Base-by-base conservation (phyloP, 73 alveolate genomes). In the Paramecium bursaria region DNA sequence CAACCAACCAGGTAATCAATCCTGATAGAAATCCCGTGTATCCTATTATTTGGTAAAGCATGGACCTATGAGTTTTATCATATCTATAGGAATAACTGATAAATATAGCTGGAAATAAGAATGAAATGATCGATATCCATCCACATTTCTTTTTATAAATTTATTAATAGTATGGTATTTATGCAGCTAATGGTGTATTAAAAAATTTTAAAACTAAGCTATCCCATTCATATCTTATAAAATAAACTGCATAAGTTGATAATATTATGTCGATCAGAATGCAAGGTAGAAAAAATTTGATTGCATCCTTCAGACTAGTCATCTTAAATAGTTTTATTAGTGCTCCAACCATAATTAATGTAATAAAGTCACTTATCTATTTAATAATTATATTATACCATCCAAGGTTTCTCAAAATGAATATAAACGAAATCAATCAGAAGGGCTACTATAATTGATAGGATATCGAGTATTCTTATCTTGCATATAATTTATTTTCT, bases 131-230 rank as follows among this genome's bases (percentile, higher is more conserved):
- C 9, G 82, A 67, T 6, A 67, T 6, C 82, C 82, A 67, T 0
- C 82, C 82, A 15, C 82, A 67, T 39, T 42, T 67, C 21, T 67
- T 67, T 67, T 67, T 67, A 42, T 67, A 67, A 2, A 67, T 67
- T 0, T 42, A 47, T 17, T 67, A 42, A 44, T 39, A 67, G 25
- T 67, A 67, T 4, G 82, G 82, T 25, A 67, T 25, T 19, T 67
- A 67, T 2, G 55, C 55, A 35, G 82, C 44, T 11, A 67, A 26
- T 10, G 82, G 82, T 9, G 82, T 67, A 42, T 67, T 67, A 42
- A 67, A 67, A 27, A 39, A 67, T 67, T 67, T 67, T 47, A 67
- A 25, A 19, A 67, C 14, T 19, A 67, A 15, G 44, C 82, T 67
- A 67, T 67, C 82, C 82, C 82, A 67, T 42, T 67, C 82, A 39